These are phyloP conservation scores for Aspergillus vadensis DNA, from an alignment of 2,329 filamentous ascomycete species.

Conservation along the genomic window DNA sequence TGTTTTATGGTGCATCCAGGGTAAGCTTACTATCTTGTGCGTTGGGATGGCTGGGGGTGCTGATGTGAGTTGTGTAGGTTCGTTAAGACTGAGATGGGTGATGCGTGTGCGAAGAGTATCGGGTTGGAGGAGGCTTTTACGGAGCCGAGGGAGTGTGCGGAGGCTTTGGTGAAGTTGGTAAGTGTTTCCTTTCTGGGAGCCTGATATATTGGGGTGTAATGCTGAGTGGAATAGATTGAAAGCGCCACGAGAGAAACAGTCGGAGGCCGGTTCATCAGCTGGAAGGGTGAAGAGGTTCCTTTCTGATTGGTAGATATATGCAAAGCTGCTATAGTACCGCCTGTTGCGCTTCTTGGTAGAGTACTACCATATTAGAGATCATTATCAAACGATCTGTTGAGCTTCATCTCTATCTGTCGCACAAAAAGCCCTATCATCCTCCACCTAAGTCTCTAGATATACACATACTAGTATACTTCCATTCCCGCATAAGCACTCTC, in stretches of 20 bases:
- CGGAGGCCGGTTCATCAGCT: conserved; percentile 2
- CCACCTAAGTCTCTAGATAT: too few relatives aligned
- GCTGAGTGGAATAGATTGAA: neutral
- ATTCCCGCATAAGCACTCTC: too few relatives aligned
- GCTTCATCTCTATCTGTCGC: too few relatives aligned
- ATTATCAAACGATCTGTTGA: too few relatives aligned
- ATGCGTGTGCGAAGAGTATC: conserved; percentile 5
- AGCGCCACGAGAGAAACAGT: conserved; percentile 4
- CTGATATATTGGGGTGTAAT: neutral
- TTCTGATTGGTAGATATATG: neutral
- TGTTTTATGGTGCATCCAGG: conserved; percentile 3
- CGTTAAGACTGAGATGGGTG: conserved; percentile 1
- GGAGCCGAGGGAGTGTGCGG: conserved; percentile 1
- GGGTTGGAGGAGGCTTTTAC: neutral
- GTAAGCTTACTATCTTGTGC: neutral
- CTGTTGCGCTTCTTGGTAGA: too few relatives aligned
- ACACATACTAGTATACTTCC: too few relatives aligned
- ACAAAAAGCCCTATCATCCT: too few relatives aligned
- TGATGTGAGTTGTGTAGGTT: neutral
- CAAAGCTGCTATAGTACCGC: too few relatives aligned
- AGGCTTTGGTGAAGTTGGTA: neutral
- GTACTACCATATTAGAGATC: too few relatives aligned
- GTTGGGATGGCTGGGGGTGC: neutral
- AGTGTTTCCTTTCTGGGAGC: neutral
- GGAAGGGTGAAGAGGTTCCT: neutral